phyloP scores from a whole-genome alignment of 768 basidiomycete genomes.

The Dioszegia hungarica region DNA sequence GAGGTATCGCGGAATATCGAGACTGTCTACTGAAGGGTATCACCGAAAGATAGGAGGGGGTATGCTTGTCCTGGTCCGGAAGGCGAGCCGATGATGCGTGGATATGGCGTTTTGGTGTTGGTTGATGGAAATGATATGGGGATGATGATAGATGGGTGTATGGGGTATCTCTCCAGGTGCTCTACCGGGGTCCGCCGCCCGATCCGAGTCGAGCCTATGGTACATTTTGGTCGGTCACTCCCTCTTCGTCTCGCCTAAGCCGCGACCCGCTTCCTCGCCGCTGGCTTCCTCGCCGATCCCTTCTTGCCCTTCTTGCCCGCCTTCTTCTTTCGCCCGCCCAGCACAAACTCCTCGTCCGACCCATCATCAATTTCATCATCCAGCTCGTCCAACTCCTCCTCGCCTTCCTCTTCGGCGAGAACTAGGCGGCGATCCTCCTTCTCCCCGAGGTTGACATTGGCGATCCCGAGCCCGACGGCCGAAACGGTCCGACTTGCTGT shows the following conservation, averaged over 20 bases:
- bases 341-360: slow-evolving; percentile 18
- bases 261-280: background rate
- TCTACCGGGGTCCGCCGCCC: background rate
- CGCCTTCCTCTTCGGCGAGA: slow-evolving; percentile 7
- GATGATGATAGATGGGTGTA: background rate
- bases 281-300: background rate
- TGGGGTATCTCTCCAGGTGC: too few relatives aligned
- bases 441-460: slow-evolving; percentile 34
- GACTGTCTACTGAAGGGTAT: too few relatives aligned
- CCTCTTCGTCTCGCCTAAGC: too few relatives aligned
- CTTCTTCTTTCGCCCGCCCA: slow-evolving; percentile 11
- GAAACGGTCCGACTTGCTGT: slow-evolving; percentile 10
- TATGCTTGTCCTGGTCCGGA: too few relatives aligned
- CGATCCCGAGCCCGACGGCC: slow-evolving; percentile 37
- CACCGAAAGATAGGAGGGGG: too few relatives aligned
- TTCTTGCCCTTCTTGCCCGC: slow-evolving; percentile 11
- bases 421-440: background rate
- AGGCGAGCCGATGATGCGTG: too few relatives aligned
- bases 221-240: background rate
- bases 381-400: slow-evolving; percentile 13
- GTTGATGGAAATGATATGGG: background rate
- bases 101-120: too few relatives aligned
- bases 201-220: background rate
- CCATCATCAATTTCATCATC: slow-evolving; percentile 7
- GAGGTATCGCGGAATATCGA: too few relatives aligned